These are phyloP conservation scores for Coelastrella sp. DNA, from an alignment of 139 green algal species.

Conservation along the genomic window DNA sequence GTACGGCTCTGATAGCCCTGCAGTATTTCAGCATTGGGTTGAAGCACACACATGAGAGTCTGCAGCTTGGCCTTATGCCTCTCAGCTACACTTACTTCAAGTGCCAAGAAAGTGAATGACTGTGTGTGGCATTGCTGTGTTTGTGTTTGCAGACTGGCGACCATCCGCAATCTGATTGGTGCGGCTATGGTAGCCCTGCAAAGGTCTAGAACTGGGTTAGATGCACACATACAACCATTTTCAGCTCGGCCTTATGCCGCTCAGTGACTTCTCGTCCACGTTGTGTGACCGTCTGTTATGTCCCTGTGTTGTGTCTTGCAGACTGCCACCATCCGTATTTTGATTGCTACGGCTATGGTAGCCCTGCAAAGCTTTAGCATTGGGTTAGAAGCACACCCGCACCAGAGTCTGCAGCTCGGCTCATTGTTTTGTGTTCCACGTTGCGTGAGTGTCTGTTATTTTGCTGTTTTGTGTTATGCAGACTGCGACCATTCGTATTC, in stretches of 20 bases:
- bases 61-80: no score
- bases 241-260: no score
- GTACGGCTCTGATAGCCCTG: constrained; percentile 67
- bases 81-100: neutral
- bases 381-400: no score
- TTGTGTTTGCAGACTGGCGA: constrained; percentile 57
- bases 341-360: constrained; percentile 47
- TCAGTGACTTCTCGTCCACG: no score
- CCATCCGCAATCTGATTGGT: constrained; percentile 51
- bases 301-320: constrained; percentile 50
- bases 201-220: no score
- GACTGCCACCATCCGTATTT: neutral
- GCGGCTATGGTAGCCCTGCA: no score
- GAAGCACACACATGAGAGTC: neutral
- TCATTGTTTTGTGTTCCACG: neutral
- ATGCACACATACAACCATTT: no score
- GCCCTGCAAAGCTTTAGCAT: no score
- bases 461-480: constrained; percentile 52
- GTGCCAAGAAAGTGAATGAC: no score
- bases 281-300: neutral
- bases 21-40: constrained; percentile 66
- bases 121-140: neutral
- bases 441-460: neutral
- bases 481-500: constrained; percentile 41
- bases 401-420: neutral